Conservation (phyloP, 345 rosid species). For the Barbarea vulgaris region DNA sequence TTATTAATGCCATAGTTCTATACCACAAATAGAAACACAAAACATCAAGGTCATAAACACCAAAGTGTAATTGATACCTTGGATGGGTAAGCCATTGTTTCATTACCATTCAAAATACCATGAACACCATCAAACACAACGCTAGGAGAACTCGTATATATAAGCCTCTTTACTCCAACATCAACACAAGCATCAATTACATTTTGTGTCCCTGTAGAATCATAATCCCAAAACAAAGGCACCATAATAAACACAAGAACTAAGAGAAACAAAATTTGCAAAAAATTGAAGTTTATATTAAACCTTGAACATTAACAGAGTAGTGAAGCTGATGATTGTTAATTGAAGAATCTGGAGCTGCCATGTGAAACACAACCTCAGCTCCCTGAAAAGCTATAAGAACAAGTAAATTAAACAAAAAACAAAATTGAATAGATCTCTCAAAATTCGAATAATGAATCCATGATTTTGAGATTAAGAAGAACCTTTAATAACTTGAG, state of each 20-base stretch:
- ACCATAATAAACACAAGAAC: neutral
- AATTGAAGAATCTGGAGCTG: conserved; percentile 91
- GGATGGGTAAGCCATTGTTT: conserved; percentile 67
- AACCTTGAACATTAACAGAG: conserved; percentile 90
- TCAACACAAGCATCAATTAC: conserved; percentile 81
- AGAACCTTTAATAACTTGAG: conserved; percentile 77
- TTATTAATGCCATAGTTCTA: neutral
- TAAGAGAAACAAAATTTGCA: neutral
- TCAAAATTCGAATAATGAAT: neutral
- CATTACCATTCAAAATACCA: conserved; percentile 64
- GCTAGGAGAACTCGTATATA: conserved; percentile 94
- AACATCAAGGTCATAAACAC: neutral
- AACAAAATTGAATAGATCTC: neutral
- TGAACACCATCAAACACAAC: conserved; percentile 87
- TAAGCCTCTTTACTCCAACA: conserved; percentile 77
- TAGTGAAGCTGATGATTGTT: conserved; percentile 72
- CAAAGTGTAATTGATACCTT: conserved; percentile 48
- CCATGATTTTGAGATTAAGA: neutral
- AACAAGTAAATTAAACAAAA: neutral
- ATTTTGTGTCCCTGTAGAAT: conserved; percentile 61
- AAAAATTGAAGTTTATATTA: neutral
- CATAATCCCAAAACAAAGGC: neutral
- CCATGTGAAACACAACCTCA: conserved; percentile 93
- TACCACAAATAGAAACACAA: neutral
- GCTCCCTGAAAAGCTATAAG: conserved; percentile 62